Base-by-base conservation (phyloP, 2,329 filamentous ascomycete genomes). In the Pseudodiploospora longispora region DNA sequence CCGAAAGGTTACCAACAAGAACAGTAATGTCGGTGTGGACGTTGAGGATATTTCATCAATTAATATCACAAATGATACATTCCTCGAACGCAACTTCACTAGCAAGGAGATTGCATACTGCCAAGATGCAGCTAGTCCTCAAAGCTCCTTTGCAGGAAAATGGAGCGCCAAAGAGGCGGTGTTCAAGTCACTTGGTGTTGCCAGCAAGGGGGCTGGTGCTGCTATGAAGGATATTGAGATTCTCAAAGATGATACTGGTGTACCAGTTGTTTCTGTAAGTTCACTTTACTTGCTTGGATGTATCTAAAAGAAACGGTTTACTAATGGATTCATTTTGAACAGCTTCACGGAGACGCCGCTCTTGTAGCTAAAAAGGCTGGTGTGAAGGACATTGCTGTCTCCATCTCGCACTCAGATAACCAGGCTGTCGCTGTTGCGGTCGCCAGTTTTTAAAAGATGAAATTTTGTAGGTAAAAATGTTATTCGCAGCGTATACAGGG, bases 81-180 rank as follows among this genome's bases (percentile, higher is more conserved):
- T 98, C 60, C 68, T 98, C 37, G 80, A 93, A 68, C 85, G 93
- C 56, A 98, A 98, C 71, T 98, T 98, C 67, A 97, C 93, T 0
- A 66, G 73, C 10, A 71, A 75, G 40, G 93, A 98, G 69, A 85
- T 90, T 56, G 75, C 78, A 30, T 97, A 98, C 72, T 98, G 94
- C 73, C 75, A 76, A 51, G 80, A 83, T 59, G 83, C 87, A 10
- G 71, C 88, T 5, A 83, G 78, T 60, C 86, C 89, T 1, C 87
- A 88, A 61, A 87, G 90, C 53, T 94, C 88, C 41, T 98, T 96
- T 67, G 88, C 91, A 5, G 93, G 93, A 40, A 82, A 89, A 55
- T 98, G 93, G 93, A 91, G 85, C 58, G 93, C 93, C 32, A 98
- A 98, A 73, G 93, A 98, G 70, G 93, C 93, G 29, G 90, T 98